Conservation (phyloP, 371 early-diverging fungal genomes). For the Mortierella sp. region DNA sequence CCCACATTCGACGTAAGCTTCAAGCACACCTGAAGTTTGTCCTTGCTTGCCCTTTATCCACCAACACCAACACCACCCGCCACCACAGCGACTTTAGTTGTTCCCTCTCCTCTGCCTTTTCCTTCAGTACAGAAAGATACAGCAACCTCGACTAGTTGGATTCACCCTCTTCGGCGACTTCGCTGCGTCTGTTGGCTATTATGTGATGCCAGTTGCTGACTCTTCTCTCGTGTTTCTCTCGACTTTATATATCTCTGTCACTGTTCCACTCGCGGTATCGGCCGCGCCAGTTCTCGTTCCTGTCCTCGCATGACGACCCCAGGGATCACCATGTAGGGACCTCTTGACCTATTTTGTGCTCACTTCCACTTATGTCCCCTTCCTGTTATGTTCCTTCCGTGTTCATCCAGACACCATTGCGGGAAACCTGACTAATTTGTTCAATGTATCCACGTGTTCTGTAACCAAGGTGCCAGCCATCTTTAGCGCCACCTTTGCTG, state of each 20-base stretch:
- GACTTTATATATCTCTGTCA: background rate
- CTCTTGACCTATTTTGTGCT: background rate
- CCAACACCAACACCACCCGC: no score
- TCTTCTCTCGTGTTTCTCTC: background rate
- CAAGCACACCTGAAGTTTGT: no score
- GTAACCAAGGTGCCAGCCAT: slow-evolving; percentile 34
- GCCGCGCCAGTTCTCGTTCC: slow-evolving; percentile 21
- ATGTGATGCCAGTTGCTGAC: no score
- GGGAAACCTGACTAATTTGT: slow-evolving; percentile 4
- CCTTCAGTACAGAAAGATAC: no score
- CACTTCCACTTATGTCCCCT: background rate
- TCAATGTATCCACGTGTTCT: background rate
- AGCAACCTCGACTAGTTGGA: no score
- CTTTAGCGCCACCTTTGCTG: slow-evolving; percentile 23
- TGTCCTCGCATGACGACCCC: slow-evolving; percentile 28
- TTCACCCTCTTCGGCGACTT: no score
- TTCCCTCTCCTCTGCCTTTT: no score
- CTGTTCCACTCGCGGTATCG: no score
- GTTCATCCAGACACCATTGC: slow-evolving; percentile 21
- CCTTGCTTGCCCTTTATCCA: background rate
- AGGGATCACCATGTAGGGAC: slow-evolving; percentile 42
- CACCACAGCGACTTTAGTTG: no score
- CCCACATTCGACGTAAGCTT: slow-evolving; percentile 34
- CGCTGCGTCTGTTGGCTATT: no score
- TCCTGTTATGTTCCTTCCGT: slow-evolving; percentile 6